Base-by-base conservation (phyloP, 345 rosid species). In the Sisymbrium irio region DNA sequence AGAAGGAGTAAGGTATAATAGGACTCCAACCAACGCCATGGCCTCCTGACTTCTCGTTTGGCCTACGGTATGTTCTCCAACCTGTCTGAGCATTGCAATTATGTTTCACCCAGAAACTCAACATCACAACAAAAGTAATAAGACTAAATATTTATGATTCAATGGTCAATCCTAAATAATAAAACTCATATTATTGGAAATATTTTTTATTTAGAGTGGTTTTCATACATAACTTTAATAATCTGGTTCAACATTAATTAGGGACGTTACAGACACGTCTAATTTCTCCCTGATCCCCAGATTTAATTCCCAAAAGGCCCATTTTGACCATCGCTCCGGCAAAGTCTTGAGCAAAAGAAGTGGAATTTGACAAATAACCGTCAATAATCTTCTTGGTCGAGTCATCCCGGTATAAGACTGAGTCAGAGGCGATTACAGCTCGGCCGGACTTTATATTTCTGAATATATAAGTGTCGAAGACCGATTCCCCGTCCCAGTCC, bases 1-100 rank as follows among this genome's bases (percentile, higher is more conserved):
- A 76, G 68, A 93, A 93, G 45, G 63, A 7, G 53, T 93, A 93
- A 64, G 98, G 98, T 72, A 89, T 90, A 40, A 93, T 93, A 27
- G 98, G 97, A 86, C 96, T 89, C 98, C 98, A 93, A 51, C 98
- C 98, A 37, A 90, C 97, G 18, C 98, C 98, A 75, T 90, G 98
- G 10, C 98, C 98, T 78, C 98, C 98, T 15, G 98, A 90, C 62
- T 93, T 90, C 25, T 89, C 98, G 69, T 93, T 96, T 41, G 98
- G 98, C 81, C 98, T 84, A 32, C 92, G 86, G 77, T 93, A 93
- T 65, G 91, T 89, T 84, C 96, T 89, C 97, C 93, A 91, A 82
- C 97, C 98, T 93, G 91, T 88, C 97, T 89, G 96, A 86, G 76
- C 85, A 83, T 81, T 71, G 36, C 72, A 45, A 59, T 56, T 49